These are phyloP conservation scores for Talaromyces thailandensis DNA, from an alignment of 495 filamentous ascomycete species.

Conservation along the genomic window DNA sequence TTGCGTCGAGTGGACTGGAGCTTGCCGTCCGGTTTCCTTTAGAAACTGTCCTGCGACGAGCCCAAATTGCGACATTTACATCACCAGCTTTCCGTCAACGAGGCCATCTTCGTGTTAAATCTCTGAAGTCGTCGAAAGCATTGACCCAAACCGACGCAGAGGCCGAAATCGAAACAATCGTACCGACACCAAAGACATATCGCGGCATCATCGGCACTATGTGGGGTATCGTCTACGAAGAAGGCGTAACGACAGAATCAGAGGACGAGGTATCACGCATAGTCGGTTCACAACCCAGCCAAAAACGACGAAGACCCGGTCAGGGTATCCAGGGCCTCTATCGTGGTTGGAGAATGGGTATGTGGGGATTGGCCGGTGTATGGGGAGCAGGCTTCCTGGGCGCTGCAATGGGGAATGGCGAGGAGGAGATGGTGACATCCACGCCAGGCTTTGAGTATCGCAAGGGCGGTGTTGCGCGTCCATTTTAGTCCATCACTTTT, in stretches of 20 bases:
- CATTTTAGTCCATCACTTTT: not conserved
- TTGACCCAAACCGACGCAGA: constrained; percentile 4
- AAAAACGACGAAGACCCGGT: constrained; percentile 49
- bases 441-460: constrained; percentile 6
- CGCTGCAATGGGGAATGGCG: constrained; percentile 23
- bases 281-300: constrained; percentile 3
- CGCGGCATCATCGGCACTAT: constrained; percentile 77
- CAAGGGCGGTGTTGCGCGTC: constrained; percentile 1
- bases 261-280: constrained; percentile 18
- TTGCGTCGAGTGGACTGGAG: constrained; percentile 67
- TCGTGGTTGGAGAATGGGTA: constrained; percentile 88
- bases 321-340: constrained; percentile 81
- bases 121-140: constrained; percentile 24
- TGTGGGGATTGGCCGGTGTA: constrained; percentile 89
- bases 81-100: constrained; percentile 41
- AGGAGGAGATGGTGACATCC: constrained; percentile 25
- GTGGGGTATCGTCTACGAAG: constrained; percentile 77
- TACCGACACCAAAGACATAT: constrained; percentile 55
- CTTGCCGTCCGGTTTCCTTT: constrained; percentile 78
- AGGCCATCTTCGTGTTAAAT: constrained; percentile 25
- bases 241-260: constrained; percentile 45
- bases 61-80: constrained; percentile 62
- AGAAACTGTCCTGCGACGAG: constrained; percentile 84
- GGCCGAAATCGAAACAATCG: constrained; percentile 57
- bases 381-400: constrained; percentile 65